Evolutionary conservation across 2,329 filamentous ascomycete species (phyloP), one percentile per base, ranked within the genome.

Genomic region (Monosporascus ibericus): DNA sequence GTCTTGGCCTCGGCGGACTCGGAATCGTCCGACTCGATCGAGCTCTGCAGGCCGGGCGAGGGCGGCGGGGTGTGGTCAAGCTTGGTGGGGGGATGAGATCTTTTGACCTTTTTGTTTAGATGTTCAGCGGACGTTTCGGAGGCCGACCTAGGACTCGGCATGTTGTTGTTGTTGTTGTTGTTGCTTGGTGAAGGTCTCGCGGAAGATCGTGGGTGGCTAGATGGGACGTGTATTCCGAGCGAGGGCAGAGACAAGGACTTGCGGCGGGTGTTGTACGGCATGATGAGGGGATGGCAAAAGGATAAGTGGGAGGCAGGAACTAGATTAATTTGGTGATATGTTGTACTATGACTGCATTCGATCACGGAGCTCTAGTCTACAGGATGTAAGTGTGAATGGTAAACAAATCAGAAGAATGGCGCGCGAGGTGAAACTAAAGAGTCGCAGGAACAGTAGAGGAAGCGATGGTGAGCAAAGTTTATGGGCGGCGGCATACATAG

Each of bases 191-290:
- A 65, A 46, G 69, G 60, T 63, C 71, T 66, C 61, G 68, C 67
- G 71, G 79, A 74, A 78, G 66, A 17, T 60, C 65, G 44, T 87
- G 71, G 65, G 74, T 66, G 67, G 77, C 66, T 69, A 77, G 74
- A 72, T 59, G 88, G 86, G 59, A 96, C 79, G 65, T 94, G 89
- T 64, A 97, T 96, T 69, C 94, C 94, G 65, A 97, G 81, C 61
- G 91, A 95, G 55, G 90, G 88, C 66, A 97, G 79, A 57, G 92
- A 96, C 61, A 99, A 78, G 67, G 91, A 96, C 78, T 97, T 97
- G 72, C 92, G 87, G 74, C 92, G 88, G 62, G 92, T 97, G 73
- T 96, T 96, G 80, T 96, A 96, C 68, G 87, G 88, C 90, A 96
- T 96, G 65, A 51, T 64, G 63, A 55, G 48, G 51, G 53, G 49